A percentile compares a stretch with the other conserved stretches of the same genome.
Evolutionary conservation across 1,284 basidiomycete species (phyloP).

Genomic region (Puccinia polysora): DNA sequence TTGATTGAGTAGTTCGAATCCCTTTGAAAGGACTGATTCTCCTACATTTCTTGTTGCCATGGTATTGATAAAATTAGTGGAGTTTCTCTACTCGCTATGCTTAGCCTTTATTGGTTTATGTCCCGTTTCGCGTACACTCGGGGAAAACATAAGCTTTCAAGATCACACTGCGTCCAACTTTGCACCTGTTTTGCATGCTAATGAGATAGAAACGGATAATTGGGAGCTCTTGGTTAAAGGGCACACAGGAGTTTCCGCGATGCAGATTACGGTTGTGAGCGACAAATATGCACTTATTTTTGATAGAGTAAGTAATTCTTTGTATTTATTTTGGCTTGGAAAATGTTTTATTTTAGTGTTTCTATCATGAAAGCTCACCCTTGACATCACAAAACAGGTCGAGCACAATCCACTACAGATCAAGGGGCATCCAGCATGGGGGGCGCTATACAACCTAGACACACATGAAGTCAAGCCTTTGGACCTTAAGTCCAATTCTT

Average conservation of each 20-base stretch:
- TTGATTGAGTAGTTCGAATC: too few relatives aligned
- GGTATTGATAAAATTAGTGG: too few relatives aligned
- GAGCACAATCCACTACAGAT: constrained; percentile 72
- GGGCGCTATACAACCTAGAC: constrained; percentile 65
- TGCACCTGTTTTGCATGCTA: too few relatives aligned
- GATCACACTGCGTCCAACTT: too few relatives aligned
- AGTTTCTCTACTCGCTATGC: too few relatives aligned
- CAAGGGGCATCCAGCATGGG: constrained; percentile 72
- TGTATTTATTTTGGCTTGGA: not conserved
- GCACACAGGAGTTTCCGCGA: constrained; percentile 70
- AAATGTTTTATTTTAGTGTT: not conserved
- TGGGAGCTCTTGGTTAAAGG: constrained; percentile 57
- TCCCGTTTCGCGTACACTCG: too few relatives aligned
- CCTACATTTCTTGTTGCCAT: too few relatives aligned
- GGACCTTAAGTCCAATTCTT: constrained; percentile 70
- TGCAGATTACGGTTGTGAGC: constrained; percentile 71
- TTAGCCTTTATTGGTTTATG: too few relatives aligned
- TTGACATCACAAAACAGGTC: constrained; percentile 49
- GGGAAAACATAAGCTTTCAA: too few relatives aligned
- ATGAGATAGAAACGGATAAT: too few relatives aligned
- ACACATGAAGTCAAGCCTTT: constrained; percentile 64
- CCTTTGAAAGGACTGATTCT: too few relatives aligned
- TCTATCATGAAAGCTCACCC: not conserved
- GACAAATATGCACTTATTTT: constrained; percentile 66
- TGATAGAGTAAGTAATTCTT: constrained; percentile 60